phyloP scores from a whole-genome alignment of 495 filamentous ascomycete species.

The Penicillium samsonianum region DNA sequence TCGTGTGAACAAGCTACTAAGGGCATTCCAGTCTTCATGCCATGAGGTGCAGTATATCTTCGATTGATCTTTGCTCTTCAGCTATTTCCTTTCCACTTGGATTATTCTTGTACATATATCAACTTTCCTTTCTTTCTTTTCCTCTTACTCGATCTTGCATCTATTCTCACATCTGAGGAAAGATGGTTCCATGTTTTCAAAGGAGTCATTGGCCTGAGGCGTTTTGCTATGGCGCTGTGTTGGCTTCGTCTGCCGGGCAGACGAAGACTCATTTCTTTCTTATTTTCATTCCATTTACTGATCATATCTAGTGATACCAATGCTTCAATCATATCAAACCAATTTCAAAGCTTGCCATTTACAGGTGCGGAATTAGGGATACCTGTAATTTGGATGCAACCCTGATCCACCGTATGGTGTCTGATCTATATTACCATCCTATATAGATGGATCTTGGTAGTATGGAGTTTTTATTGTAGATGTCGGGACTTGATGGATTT shows the following conservation, averaged over 20 bases:
- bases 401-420: not conserved
- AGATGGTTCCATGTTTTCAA: not conserved
- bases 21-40: constrained; percentile 31
- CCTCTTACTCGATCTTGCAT: not conserved
- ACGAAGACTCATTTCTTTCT: constrained; percentile 3
- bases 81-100: not conserved
- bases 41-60: constrained; percentile 32
- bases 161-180: not conserved
- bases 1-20: constrained; percentile 30
- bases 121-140: constrained; percentile 14
- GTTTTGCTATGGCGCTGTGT: constrained; percentile 17
- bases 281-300: constrained; percentile 5
- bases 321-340: not conserved
- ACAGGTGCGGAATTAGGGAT: not conserved
- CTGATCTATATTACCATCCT: not conserved
- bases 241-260: constrained; percentile 20
- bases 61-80: constrained; percentile 15
- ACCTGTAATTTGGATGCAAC: not conserved
- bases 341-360: not conserved
- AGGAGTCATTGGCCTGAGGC: constrained; percentile 20
- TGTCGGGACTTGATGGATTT: too few relatives aligned
- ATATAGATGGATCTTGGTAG: not conserved
- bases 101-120: constrained; percentile 13
- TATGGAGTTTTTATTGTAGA: too few relatives aligned
- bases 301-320: constrained; percentile 3